phyloP scores from a whole-genome alignment of 352 stramenopile genomes.

The Phytophthora hibernalis region DNA sequence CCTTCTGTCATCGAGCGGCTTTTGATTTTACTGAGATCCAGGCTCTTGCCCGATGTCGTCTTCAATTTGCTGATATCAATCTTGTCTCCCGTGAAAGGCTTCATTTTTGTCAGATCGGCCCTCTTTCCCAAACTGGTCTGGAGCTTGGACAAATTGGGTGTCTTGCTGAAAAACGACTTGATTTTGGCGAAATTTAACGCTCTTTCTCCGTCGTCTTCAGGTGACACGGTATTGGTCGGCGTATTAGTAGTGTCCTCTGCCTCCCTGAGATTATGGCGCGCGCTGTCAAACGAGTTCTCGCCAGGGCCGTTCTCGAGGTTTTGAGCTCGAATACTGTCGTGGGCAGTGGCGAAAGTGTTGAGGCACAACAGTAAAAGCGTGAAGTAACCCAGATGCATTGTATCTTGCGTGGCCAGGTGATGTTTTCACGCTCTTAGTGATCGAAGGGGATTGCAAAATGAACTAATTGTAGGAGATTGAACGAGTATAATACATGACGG shows the following conservation, averaged over 20 bases:
- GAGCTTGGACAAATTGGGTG: not conserved
- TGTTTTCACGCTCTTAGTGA: too few species aligned
- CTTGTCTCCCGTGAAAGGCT: not conserved
- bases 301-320: not conserved
- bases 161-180: not conserved
- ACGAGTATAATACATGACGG: too few species aligned
- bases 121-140: not conserved
- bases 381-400: not conserved
- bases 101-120: not conserved
- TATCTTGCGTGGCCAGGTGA: too few species aligned
- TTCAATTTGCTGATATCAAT: not conserved
- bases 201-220: conserved; percentile 1
- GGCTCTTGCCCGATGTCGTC: not conserved
- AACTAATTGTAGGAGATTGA: too few species aligned
- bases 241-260: not conserved
- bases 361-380: too few species aligned
- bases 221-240: not conserved
- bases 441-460: too few species aligned
- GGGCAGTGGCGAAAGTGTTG: not conserved
- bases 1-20: not conserved
- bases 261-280: not conserved
- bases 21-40: conserved; percentile 1
- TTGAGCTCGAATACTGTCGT: not conserved
- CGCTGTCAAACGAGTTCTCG: not conserved
- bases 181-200: not conserved